phyloP scores from a whole-genome alignment of 75 land plant genomes.

The Gnetum montanum region DNA sequence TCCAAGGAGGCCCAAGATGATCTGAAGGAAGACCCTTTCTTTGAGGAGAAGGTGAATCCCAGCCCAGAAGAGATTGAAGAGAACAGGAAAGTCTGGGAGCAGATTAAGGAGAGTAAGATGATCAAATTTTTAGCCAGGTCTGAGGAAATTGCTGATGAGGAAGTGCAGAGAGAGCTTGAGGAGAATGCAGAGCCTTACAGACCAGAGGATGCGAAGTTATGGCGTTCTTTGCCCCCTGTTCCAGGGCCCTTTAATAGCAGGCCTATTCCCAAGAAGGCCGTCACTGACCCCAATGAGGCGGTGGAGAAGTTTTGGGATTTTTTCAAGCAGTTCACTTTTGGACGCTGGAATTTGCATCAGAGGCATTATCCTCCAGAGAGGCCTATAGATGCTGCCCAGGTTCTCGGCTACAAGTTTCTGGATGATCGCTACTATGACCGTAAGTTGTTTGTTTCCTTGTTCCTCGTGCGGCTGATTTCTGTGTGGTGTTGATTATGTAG shows the following conservation, averaged over 20 bases:
- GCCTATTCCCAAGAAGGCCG: slow-evolving; percentile 68
- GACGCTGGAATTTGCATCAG: slow-evolving; percentile 80
- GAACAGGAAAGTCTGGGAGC: slow-evolving; percentile 33
- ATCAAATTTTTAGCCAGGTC: slow-evolving; percentile 36
- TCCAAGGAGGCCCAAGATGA: slow-evolving; percentile 48
- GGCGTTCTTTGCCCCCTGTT: slow-evolving; percentile 67
- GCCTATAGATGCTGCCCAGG: slow-evolving; percentile 84
- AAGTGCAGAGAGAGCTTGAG: slow-evolving; percentile 38
- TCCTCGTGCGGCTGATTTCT: too few relatives aligned
- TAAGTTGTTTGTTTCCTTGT: too few relatives aligned
- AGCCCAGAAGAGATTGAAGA: slow-evolving; percentile 46
- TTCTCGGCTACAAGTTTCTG: slow-evolving; percentile 68
- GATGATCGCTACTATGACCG: slow-evolving; percentile 86
- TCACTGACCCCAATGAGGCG: slow-evolving; percentile 33
- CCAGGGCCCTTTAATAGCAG: slow-evolving; percentile 48
- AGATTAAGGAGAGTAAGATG: slow-evolving; percentile 26
- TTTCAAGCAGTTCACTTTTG: slow-evolving; percentile 71
- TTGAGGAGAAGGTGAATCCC: slow-evolving; percentile 37
- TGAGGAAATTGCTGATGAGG: slow-evolving; percentile 24
- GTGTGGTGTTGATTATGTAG: too few relatives aligned
- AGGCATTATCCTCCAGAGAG: slow-evolving; percentile 71
- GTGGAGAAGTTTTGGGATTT: slow-evolving; percentile 88
- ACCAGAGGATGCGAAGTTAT: slow-evolving; percentile 59
- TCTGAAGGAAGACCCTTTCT: slow-evolving; percentile 25
- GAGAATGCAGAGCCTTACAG: slow-evolving; percentile 43